Conservation (phyloP, 192 early-diverging fungal species). For the Funneliformis geosporum region DNA sequence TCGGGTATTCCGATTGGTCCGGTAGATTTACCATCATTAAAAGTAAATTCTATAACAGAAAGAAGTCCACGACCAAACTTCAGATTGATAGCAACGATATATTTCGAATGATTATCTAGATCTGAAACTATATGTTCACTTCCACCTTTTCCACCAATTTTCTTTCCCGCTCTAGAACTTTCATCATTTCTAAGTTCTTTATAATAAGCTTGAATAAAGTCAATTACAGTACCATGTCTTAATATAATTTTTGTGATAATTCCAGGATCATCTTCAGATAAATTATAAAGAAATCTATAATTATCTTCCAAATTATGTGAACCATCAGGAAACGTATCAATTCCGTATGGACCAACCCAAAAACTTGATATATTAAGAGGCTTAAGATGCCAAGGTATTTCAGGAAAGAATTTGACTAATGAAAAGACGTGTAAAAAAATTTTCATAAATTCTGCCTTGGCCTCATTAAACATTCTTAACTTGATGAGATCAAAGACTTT, state of each 20-base stretch:
- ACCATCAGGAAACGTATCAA: background rate
- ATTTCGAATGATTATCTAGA: background rate
- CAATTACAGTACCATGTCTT: background rate
- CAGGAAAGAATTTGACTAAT: background rate
- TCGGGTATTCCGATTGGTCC: background rate
- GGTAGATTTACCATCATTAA: background rate
- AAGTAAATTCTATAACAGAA: background rate
- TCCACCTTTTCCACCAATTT: background rate
- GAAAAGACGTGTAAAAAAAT: background rate
- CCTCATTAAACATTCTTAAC: background rate
- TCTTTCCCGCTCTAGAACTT: background rate
- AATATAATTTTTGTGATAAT: background rate
- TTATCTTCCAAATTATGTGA: background rate
- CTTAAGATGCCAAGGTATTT: background rate
- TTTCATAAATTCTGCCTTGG: background rate
- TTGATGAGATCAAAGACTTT: background rate
- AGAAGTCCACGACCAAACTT: background rate
- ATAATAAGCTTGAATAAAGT: background rate
- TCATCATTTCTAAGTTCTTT: background rate
- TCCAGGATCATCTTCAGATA: background rate
- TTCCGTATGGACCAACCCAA: background rate
- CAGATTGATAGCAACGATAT: background rate
- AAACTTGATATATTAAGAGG: background rate
- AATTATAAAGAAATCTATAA: background rate
- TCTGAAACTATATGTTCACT: background rate